These are phyloP conservation scores for Tetragonia tetragonoides DNA, from an alignment of 148 eudicot species.

Conservation along the genomic window DNA sequence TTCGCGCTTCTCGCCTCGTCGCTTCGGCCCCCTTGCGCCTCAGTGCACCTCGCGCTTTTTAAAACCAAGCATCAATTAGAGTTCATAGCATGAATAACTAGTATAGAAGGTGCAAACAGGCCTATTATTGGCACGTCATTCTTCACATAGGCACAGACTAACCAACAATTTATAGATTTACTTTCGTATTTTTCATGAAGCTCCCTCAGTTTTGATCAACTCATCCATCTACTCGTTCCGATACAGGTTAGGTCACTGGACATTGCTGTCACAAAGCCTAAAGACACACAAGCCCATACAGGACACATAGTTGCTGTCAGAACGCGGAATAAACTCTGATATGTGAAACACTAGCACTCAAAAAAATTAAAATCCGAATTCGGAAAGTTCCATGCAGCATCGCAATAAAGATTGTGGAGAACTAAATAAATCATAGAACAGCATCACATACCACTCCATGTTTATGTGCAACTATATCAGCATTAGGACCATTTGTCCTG, in stretches of 20 bases:
- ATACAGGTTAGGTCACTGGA: neutral
- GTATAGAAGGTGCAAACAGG: neutral
- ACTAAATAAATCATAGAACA: neutral
- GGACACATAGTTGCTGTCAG: neutral
- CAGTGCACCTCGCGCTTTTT: too few species aligned
- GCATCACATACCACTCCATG: constrained; percentile 84
- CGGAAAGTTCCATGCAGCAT: neutral
- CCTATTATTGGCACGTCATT: neutral
- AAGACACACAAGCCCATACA: neutral
- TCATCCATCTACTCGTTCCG: neutral
- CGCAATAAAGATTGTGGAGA: neutral
- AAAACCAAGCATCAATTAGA: too few species aligned
- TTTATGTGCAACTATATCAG: constrained; percentile 93
- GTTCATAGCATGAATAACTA: neutral
- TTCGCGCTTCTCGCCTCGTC: too few species aligned
- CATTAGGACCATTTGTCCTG: constrained; percentile 56
- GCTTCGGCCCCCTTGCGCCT: too few species aligned
- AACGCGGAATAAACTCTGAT: neutral
- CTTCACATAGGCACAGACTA: neutral
- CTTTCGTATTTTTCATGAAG: neutral
- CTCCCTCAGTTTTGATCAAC: neutral
- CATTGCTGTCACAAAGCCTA: neutral
- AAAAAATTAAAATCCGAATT: neutral
- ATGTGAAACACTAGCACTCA: neutral
- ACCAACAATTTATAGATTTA: neutral